phyloP scores from a whole-genome alignment of 2,329 filamentous ascomycete genomes.

The Ophiostoma ulmi region DNA sequence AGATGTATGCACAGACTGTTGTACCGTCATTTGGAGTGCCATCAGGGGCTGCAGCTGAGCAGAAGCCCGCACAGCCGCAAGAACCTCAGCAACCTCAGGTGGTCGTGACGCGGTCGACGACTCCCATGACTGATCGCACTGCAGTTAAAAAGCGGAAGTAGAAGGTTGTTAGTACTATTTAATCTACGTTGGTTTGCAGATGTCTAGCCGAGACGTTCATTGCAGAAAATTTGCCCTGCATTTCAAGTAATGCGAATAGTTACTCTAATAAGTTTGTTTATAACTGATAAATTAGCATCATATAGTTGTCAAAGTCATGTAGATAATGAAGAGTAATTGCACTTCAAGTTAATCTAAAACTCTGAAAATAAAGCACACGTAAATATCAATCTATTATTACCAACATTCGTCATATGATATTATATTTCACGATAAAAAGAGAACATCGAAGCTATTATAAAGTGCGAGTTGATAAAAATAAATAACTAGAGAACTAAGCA shows the following conservation, averaged over 20 bases:
- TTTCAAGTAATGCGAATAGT: too few relatives aligned
- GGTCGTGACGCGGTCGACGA: background rate
- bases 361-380: background rate
- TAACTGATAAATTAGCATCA: too few relatives aligned
- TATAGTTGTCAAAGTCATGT: too few relatives aligned
- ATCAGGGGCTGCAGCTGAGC: background rate
- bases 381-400: background rate
- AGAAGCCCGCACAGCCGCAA: background rate
- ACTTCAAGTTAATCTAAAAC: background rate
- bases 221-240: too few relatives aligned
- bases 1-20: constrained; percentile 51
- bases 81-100: background rate
- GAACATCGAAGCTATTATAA: background rate
- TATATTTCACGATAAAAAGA: background rate
- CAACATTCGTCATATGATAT: background rate
- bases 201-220: too few relatives aligned
- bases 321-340: too few relatives aligned
- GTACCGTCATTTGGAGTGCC: constrained; percentile 28
- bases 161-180: background rate
- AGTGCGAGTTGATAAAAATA: constrained; percentile 12
- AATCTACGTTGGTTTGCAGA: background rate
- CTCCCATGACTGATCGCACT: background rate
- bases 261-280: too few relatives aligned
- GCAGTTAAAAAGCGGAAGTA: background rate
- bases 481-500: constrained; percentile 14